Conservation (phyloP, 805 yeast species). For the Saturnispora besseyi region DNA sequence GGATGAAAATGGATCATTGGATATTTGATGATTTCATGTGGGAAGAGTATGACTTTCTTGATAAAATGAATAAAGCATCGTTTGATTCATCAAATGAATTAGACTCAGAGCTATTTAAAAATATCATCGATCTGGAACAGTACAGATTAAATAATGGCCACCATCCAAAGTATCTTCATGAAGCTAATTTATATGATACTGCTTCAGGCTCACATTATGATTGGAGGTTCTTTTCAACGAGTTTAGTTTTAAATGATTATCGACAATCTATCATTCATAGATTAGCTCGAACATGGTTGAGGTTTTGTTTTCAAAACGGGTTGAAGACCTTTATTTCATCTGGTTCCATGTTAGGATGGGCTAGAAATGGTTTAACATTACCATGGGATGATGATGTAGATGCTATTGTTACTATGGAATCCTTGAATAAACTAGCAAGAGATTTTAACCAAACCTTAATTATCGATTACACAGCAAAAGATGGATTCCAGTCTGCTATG, state of each 20-base stretch:
- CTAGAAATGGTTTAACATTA: constrained; percentile 47
- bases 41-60: constrained; percentile 11
- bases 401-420: constrained; percentile 47
- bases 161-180: constrained; percentile 33
- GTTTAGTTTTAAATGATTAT: constrained; percentile 16
- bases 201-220: constrained; percentile 36
- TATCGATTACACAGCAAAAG: constrained; percentile 29
- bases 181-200: constrained; percentile 29
- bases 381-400: constrained; percentile 60
- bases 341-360: constrained; percentile 56
- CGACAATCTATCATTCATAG: constrained; percentile 34
- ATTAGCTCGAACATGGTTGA: constrained; percentile 44
- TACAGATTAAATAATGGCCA: constrained; percentile 9
- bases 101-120: constrained; percentile 8
- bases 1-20: constrained; percentile 10
- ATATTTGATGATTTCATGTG: constrained; percentile 9
- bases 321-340: constrained; percentile 54
- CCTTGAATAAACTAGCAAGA: constrained; percentile 35
- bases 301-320: constrained; percentile 36
- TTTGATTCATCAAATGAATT: not conserved
- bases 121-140: constrained; percentile 8
- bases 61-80: not conserved
- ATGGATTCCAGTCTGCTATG: constrained; percentile 20
- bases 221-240: constrained; percentile 36
- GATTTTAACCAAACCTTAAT: constrained; percentile 42